Evolutionary conservation across 805 yeast species (phyloP).

Genomic region (Pichia paraexigua): DNA sequence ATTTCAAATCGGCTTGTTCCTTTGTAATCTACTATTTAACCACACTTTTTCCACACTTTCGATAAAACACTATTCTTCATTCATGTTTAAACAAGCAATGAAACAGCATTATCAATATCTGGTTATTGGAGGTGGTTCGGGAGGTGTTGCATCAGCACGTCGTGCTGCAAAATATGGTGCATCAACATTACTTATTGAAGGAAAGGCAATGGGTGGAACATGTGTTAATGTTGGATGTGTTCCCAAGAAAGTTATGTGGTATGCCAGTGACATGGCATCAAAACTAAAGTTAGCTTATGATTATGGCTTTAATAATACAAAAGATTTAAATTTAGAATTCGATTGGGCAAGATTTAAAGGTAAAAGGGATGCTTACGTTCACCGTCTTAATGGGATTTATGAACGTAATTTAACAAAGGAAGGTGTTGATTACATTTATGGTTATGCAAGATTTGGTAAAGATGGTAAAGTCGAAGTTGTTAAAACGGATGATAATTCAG

Average conservation of each 20-base stretch:
- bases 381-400: constrained; percentile 86
- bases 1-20: no score
- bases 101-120: constrained; percentile 71
- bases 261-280: constrained; percentile 84
- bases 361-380: constrained; percentile 87
- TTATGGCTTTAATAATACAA: constrained; percentile 64
- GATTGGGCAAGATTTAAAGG: constrained; percentile 76
- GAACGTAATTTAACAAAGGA: constrained; percentile 81
- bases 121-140: constrained; percentile 98
- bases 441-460: constrained; percentile 72
- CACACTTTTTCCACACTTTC: neutral
- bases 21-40: neutral
- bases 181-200: constrained; percentile 74
- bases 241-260: constrained; percentile 99
- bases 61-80: neutral
- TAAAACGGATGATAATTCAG: constrained; percentile 51
- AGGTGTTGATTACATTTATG: constrained; percentile 79
- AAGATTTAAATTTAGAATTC: constrained; percentile 80
- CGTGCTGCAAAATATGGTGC: constrained; percentile 94
- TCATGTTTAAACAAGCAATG: constrained; percentile 17
- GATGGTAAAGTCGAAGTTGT: constrained; percentile 74
- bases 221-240: constrained; percentile 99
- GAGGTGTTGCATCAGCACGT: constrained; percentile 98
- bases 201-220: constrained; percentile 86
- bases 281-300: constrained; percentile 66